Base-by-base conservation (phyloP, 2,329 filamentous ascomycete genomes). In the Colletotrichum salicis region DNA sequence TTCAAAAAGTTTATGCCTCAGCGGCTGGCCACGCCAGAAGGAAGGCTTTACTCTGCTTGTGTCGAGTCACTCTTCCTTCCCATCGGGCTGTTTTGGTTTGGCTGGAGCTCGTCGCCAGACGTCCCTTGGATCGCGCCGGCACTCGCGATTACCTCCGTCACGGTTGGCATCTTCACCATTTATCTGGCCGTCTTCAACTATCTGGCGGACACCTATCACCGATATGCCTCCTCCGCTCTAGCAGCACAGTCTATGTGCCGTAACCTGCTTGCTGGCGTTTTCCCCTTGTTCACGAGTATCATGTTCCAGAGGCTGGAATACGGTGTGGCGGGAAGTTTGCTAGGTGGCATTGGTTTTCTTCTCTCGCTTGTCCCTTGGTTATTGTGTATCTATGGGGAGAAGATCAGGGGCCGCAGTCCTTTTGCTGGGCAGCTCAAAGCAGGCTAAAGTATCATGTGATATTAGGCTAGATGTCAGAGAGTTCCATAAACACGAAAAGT, bases 171-270 rank as follows among this genome's bases (percentile, higher is more conserved):
- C 71, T 92, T 92, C 79, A 88, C 86, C 33, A 90, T 93, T 60
- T 92, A 92, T 76, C 84, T 93, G 1, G 89, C 91, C 0, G 90
- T 91, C 0, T 91, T 93, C 82, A 92, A 93, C 76, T 93, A 92
- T 75, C 82, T 93, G 4, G 91, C 90, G 3, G 91, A 93, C 78
- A 89, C 87, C 0, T 93, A 93, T 76, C 89, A 91, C 77, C 85
- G 86, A 1, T 93, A 91, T 76, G 90, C 91, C 2, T 90, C 88
- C 69, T 91, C 89, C 2, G 91, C 91, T 1, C 82, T 92, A 22
- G 91, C 91, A 0, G 91, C 90, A 2, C 91, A 93, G 79, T 88
- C 86, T 55, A 92, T 90, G 78, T 91, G 89, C 74, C 86, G 91
- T 15, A 93, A 93, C 76, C 82, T 92, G 57, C 82, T 93, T 0